These are phyloP conservation scores for Boletellus emodensis DNA, from an alignment of 768 basidiomycete genomes.

Conservation along the genomic window DNA sequence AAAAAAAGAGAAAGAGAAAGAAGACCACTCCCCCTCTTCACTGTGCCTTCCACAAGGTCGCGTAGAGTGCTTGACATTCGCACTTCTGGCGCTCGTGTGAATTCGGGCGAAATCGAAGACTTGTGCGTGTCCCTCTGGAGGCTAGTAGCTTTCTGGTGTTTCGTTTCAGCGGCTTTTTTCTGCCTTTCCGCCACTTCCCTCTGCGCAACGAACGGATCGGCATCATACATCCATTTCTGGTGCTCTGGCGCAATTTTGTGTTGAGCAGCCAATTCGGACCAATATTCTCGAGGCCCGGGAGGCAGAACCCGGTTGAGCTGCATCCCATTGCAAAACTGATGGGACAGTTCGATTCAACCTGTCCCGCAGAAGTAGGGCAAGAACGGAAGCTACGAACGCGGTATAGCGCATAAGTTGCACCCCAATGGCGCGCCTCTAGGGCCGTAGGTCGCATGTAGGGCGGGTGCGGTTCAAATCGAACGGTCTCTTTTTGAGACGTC, in stretches of 20 bases:
- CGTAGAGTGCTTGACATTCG: conserved; percentile 76
- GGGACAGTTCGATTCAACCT: conserved; percentile 16
- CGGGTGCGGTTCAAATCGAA: conserved; percentile 72
- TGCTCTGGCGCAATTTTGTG: conserved; percentile 67
- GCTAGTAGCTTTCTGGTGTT: conserved; percentile 29
- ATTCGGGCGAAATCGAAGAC: conserved; percentile 32
- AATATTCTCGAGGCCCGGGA: conserved; percentile 82
- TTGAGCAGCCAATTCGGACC: conserved; percentile 69
- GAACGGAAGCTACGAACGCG: conserved; percentile 54
- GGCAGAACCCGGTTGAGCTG: conserved; percentile 76
- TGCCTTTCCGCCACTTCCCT: conserved; percentile 66
- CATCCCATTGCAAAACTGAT: conserved; percentile 69
- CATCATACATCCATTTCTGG: conserved; percentile 81
- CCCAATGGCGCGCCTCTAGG: conserved; percentile 87
- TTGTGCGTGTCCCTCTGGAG: conserved; percentile 15
- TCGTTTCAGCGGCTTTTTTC: conserved; percentile 48
- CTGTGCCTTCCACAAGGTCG: conserved; percentile 74
- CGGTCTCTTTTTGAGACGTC: conserved; percentile 61
- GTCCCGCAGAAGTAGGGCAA: not conserved
- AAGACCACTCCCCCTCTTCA: conserved; percentile 58
- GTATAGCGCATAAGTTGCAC: conserved; percentile 82
- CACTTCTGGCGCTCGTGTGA: conserved; percentile 62
- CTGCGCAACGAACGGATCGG: conserved; percentile 79
- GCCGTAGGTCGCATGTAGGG: conserved; percentile 62
- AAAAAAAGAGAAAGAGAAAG: not conserved